These are phyloP conservation scores for Meyerozyma smithsonii DNA, from an alignment of 1,139 yeast species.

Conservation along the genomic window DNA sequence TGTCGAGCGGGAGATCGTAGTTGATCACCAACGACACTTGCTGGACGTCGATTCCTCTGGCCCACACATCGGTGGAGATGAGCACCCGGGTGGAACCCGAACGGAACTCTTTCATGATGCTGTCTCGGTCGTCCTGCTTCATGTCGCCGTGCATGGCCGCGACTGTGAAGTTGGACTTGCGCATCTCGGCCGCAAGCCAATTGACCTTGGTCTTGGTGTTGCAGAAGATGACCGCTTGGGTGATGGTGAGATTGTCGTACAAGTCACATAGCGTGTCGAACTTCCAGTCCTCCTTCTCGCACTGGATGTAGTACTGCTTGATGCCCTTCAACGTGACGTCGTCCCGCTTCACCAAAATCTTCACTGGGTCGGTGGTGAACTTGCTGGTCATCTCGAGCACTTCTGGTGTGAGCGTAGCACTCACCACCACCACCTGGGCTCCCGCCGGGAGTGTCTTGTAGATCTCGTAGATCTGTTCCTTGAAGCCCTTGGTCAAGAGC, in stretches of 20 bases:
- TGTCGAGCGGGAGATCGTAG: conserved; percentile 81
- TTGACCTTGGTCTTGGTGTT: conserved; percentile 90
- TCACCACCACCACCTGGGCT: conserved; percentile 88
- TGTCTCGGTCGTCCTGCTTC: conserved; percentile 90
- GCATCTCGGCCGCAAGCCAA: conserved; percentile 79
- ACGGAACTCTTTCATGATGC: conserved; percentile 82
- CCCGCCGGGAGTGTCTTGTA: conserved; percentile 75
- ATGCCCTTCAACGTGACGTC: conserved; percentile 87
- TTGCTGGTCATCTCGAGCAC: conserved; percentile 82
- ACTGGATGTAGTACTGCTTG: conserved; percentile 79
- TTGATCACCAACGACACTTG: conserved; percentile 94
- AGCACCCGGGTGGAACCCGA: conserved; percentile 76
- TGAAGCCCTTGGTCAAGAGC: conserved; percentile 82
- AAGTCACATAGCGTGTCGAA: conserved; percentile 90
- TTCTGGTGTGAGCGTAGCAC: conserved; percentile 86
- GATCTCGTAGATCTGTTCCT: conserved; percentile 87
- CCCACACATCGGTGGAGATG: conserved; percentile 96
- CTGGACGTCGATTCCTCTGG: conserved; percentile 96
- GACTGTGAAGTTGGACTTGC: conserved; percentile 79
- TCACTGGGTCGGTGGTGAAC: conserved; percentile 87
- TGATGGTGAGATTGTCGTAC: conserved; percentile 89
- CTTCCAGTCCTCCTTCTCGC: conserved; percentile 93
- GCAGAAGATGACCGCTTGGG: conserved; percentile 95
- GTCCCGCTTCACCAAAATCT: conserved; percentile 85
- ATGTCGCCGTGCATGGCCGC: conserved; percentile 96